These are phyloP conservation scores for Paramyrothecium sp. DNA, from an alignment of 2,329 filamentous ascomycete species.

Conservation along the genomic window DNA sequence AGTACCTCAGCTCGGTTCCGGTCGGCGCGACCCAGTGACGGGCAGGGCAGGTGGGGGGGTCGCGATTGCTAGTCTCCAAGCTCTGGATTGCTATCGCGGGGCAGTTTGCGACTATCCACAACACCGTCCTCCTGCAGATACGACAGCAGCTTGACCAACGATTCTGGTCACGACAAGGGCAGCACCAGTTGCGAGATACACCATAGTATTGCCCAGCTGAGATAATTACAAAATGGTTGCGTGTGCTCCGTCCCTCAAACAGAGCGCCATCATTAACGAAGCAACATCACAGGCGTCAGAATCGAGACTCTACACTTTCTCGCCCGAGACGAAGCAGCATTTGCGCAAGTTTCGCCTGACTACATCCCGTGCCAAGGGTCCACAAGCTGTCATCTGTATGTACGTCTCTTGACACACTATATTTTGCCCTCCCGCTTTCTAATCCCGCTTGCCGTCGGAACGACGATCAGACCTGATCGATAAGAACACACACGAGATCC, in stretches of 20 bases:
- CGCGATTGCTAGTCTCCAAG: neutral
- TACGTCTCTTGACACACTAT: constrained; percentile 29
- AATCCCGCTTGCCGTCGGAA: neutral
- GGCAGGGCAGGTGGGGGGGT: neutral
- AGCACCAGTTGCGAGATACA: neutral
- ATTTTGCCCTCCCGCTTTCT: neutral
- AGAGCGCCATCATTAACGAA: constrained; percentile 10
- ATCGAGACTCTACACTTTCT: constrained; percentile 89
- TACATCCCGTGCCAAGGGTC: constrained; percentile 81
- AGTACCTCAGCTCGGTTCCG: neutral
- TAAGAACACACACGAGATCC: constrained; percentile 85
- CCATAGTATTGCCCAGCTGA: neutral
- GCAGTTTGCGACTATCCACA: neutral
- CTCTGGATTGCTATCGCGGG: constrained; percentile 4
- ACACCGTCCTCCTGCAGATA: too few relatives aligned
- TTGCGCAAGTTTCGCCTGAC: constrained; percentile 92
- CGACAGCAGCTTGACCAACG: too few relatives aligned
- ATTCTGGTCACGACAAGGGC: too few relatives aligned
- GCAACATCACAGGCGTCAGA: constrained; percentile 58
- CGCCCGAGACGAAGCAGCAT: constrained; percentile 81
- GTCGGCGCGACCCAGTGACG: neutral
- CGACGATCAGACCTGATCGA: constrained; percentile 77
- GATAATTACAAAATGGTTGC: neutral
- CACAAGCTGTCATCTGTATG: constrained; percentile 94
- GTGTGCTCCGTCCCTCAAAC: neutral